Base-by-base conservation (phyloP, 2,329 filamentous ascomycete species). In the Pseudohalonectria lignicola region DNA sequence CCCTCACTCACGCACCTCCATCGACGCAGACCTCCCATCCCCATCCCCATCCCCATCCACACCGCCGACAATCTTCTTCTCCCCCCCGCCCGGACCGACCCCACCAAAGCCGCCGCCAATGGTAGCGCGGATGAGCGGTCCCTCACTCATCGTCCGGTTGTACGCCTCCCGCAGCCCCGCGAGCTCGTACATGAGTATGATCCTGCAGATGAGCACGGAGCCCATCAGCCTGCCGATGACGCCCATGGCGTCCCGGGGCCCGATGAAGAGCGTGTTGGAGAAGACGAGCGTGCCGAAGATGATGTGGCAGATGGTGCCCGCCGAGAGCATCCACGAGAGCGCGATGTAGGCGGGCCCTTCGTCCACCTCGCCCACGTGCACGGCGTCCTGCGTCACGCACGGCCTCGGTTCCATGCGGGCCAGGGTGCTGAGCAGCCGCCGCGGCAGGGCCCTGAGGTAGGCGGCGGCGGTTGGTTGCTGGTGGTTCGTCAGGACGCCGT, bases 221-320 rank as follows among this genome's bases (percentile, higher is more conserved):
- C 40, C 39, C 19, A 47, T 43, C 40, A 50, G 52, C 26, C 53
- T 41, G 10, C 40, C 43, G 13, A 55, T 41, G 10, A 53, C 43
- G 1, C 43, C 20, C 6, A 54, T 40, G 1, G 51, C 47, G 25
- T 55, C 50, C 4, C 21, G 13, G 2, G 45, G 39, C 2, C 44
- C 45, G 18, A 54, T 47, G 21, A 53, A 53, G 18, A 42, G 35
- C 16, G 52, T 45, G 34, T 48, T 47, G 9, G 50, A 52, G 17
- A 53, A 44, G 29, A 49, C 39, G 6, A 52, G 39, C 4, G 50
- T 53, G 12, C 52, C 51, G 32, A 48, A 53, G 13, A 53, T 39
- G 32, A 55, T 7, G 23, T 26, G 23, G 23, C 8, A 7, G 23
- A 26, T 26, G 23, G 23, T 26, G 29, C 8, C 12, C 29, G n/a